Percentiles rank a stretch among this genome's conserved stretches.
These are phyloP conservation scores for Thelonectria rubi DNA, from an alignment of 2,329 filamentous ascomycete species.

Conservation along the genomic window DNA sequence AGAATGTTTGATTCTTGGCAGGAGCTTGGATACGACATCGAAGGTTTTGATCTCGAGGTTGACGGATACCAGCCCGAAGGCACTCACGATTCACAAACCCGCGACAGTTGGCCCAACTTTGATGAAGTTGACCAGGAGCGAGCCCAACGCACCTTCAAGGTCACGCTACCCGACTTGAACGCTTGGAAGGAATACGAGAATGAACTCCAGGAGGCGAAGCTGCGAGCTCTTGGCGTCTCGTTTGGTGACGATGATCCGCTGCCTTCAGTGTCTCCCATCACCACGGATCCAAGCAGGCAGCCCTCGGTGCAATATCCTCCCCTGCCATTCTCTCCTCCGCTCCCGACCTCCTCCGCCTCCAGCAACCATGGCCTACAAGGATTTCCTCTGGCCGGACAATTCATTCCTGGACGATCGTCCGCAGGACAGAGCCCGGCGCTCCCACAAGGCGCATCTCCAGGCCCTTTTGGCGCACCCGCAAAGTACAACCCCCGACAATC, in stretches of 20 bases:
- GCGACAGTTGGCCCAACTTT: constrained; percentile 72
- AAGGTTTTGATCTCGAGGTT: constrained; percentile 73
- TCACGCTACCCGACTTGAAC: constrained; percentile 76
- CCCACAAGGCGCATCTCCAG: constrained; percentile 75
- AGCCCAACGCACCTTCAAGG: constrained; percentile 61
- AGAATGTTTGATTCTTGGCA: constrained; percentile 73
- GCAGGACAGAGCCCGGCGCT: constrained; percentile 70
- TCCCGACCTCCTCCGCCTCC: constrained; percentile 80
- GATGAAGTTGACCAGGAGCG: constrained; percentile 67
- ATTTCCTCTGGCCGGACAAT: constrained; percentile 65
- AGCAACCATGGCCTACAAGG: constrained; percentile 69
- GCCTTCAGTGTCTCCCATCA: constrained; percentile 72
- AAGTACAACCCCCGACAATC: constrained; percentile 78
- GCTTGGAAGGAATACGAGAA: constrained; percentile 81
- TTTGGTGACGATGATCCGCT: constrained; percentile 77
- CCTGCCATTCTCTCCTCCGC: constrained; percentile 82
- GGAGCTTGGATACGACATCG: constrained; percentile 73
- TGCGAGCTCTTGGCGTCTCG: constrained; percentile 89
- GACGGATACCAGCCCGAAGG: constrained; percentile 51
- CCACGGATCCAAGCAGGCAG: constrained; percentile 70
- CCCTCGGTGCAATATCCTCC: constrained; percentile 78
- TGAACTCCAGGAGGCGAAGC: constrained; percentile 87
- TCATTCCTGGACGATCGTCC: constrained; percentile 69
- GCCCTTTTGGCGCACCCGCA: constrained; percentile 69
- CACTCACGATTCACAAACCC: constrained; percentile 67